These are phyloP conservation scores for Linum tenue DNA, from an alignment of 345 rosid species.

Conservation along the genomic window DNA sequence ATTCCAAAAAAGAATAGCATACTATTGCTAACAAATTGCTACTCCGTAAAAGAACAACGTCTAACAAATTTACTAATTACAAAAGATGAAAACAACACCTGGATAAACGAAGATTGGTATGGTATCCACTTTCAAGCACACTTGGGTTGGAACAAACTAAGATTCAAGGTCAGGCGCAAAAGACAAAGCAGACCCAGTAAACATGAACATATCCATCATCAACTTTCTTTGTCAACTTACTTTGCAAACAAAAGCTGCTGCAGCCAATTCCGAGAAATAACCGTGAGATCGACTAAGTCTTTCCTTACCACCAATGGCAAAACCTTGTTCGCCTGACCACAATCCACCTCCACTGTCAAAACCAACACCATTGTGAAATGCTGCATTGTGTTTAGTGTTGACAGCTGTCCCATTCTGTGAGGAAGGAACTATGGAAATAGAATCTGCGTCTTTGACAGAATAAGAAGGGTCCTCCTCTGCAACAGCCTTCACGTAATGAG, in stretches of 20 bases:
- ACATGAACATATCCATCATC: neutral
- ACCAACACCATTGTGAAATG: slow-evolving; percentile 83
- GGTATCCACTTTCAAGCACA: too few relatives aligned
- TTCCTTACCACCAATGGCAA: slow-evolving; percentile 93
- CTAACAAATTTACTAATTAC: too few relatives aligned
- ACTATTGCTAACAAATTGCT: too few relatives aligned
- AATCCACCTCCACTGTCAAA: slow-evolving; percentile 75
- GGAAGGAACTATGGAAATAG: slow-evolving; percentile 31
- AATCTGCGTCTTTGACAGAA: slow-evolving; percentile 29
- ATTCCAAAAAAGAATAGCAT: too few relatives aligned
- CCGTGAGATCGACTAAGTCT: slow-evolving; percentile 65
- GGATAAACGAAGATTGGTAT: too few relatives aligned
- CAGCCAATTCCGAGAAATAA: slow-evolving; percentile 84
- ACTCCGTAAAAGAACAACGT: too few relatives aligned
- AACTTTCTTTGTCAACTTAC: slow-evolving; percentile 23
- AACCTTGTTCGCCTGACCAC: slow-evolving; percentile 83
- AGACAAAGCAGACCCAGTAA: neutral
- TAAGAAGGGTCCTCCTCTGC: slow-evolving; percentile 34
- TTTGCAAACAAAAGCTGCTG: slow-evolving; percentile 91
- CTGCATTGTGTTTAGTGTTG: slow-evolving; percentile 15
- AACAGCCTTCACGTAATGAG: slow-evolving; percentile 83
- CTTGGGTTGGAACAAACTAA: too few relatives aligned
- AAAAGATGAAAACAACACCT: too few relatives aligned
- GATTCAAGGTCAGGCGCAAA: too few relatives aligned
- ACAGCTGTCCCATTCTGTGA: slow-evolving; percentile 25